A percentile compares a stretch with the other conserved stretches of the same genome.
These are phyloP conservation scores for Neohortaea acidophila DNA, from an alignment of 495 filamentous ascomycete genomes.

Conservation along the genomic window DNA sequence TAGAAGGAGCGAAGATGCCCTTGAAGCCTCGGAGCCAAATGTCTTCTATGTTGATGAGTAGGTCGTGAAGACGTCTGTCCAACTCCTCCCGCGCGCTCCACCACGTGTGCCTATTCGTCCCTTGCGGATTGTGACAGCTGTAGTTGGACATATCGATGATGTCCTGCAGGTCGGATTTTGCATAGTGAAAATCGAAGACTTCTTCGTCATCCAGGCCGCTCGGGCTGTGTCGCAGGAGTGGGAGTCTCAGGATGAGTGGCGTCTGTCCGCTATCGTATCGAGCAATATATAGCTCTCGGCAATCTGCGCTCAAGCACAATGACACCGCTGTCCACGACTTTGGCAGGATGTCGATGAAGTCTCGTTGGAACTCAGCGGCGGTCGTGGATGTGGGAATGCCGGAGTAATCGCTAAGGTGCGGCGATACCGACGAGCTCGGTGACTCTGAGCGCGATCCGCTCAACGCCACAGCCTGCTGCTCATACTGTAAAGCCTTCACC, in stretches of 20 bases:
- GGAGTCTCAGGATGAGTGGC: constrained; percentile 74
- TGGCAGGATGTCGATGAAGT: constrained; percentile 73
- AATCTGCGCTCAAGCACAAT: constrained; percentile 61
- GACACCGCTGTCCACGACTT: constrained; percentile 72
- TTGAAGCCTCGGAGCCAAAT: constrained; percentile 92
- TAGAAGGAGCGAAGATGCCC: constrained; percentile 68
- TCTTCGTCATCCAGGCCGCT: constrained; percentile 67
- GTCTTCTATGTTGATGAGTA: constrained; percentile 73
- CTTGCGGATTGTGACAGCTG: constrained; percentile 59
- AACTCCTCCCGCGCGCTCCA: constrained; percentile 72
- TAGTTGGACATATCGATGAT: constrained; percentile 66
- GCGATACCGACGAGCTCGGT: constrained; percentile 15
- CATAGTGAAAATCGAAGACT: constrained; percentile 66
- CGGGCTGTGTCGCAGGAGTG: constrained; percentile 62
- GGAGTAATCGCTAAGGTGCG: no score
- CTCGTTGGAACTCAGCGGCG: constrained; percentile 40
- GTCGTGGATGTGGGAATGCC: constrained; percentile 32
- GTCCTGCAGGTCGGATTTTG: constrained; percentile 59
- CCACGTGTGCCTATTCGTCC: constrained; percentile 61
- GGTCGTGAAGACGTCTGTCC: constrained; percentile 58
- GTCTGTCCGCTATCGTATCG: constrained; percentile 54
- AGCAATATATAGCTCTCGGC: constrained; percentile 67
- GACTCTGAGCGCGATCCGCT: constrained; percentile 36
- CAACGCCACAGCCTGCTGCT: constrained; percentile 21
- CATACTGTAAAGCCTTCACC: constrained; percentile 13